A percentile compares a stretch with the other conserved stretches of the same genome.
phyloP scores from a whole-genome alignment of 116 monocot species.

The Phalaenopsis hybrid region DNA sequence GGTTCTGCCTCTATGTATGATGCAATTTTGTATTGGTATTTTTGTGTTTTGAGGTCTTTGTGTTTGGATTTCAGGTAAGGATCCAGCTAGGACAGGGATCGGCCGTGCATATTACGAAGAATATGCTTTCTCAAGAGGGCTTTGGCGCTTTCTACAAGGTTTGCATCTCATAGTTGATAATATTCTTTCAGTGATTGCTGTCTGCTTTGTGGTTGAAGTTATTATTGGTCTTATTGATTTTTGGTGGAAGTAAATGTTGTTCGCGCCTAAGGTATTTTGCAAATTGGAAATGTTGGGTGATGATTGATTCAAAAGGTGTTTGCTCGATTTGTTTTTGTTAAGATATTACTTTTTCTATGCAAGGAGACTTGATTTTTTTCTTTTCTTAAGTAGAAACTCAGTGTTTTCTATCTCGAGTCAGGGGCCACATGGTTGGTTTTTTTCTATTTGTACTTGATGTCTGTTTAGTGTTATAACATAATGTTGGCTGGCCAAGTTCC shows the following conservation, averaged over 20 bases:
- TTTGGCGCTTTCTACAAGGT: slow-evolving; percentile 54
- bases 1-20: neutral
- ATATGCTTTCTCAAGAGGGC: slow-evolving; percentile 46
- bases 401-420: neutral
- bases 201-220: neutral
- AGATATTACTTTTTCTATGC: neutral
- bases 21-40: neutral
- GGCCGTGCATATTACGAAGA: slow-evolving; percentile 42
- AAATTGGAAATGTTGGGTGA: neutral
- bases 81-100: slow-evolving; percentile 64
- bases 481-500: neutral
- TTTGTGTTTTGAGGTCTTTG: neutral
- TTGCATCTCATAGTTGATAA: neutral
- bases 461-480: neutral
- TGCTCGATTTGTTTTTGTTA: neutral
- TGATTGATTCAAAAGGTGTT: neutral
- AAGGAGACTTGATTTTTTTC: neutral
- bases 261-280: too few relatives aligned
- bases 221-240: neutral
- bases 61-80: slow-evolving; percentile 37
- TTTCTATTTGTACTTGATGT: too few relatives aligned
- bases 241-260: neutral
- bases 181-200: neutral
- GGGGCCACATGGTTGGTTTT: too few relatives aligned
- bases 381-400: neutral